phyloP scores from a whole-genome alignment of 2,329 filamentous ascomycete genomes.

The Thermothelomyces thermophilus region DNA sequence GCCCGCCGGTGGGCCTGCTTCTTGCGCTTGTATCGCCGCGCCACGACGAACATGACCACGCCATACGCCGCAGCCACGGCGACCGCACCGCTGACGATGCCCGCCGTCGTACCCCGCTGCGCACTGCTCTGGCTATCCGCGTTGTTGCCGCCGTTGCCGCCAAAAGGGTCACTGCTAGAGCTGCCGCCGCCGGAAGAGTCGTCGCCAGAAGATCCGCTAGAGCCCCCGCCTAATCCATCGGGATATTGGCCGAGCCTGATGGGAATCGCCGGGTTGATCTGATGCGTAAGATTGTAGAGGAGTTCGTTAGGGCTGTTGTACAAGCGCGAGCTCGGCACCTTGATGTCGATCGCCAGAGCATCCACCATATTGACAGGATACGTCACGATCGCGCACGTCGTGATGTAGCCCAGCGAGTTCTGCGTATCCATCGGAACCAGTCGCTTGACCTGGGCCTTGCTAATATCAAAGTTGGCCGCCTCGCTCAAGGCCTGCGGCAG shows the following conservation, averaged over 20 bases:
- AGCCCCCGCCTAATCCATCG: constrained; percentile 28
- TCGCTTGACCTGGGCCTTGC: constrained; percentile 59
- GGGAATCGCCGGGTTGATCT: constrained; percentile 80
- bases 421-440: constrained; percentile 73
- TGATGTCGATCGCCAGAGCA: constrained; percentile 61
- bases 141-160: constrained; percentile 34
- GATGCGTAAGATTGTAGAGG: constrained; percentile 64
- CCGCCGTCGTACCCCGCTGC: constrained; percentile 56
- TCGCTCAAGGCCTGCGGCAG: constrained; percentile 65
- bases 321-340: constrained; percentile 62
- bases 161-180: constrained; percentile 35
- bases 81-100: constrained; percentile 70
- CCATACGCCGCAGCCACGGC: constrained; percentile 80
- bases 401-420: constrained; percentile 65
- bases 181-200: constrained; percentile 29
- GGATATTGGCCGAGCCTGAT: constrained; percentile 45
- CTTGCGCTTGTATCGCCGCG: constrained; percentile 83
- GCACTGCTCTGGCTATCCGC: constrained; percentile 50
- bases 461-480: constrained; percentile 48
- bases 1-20: constrained; percentile 69
- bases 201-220: constrained; percentile 28
- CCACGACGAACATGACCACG: constrained; percentile 89
- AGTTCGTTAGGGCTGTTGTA: constrained; percentile 64
- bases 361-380: constrained; percentile 67
- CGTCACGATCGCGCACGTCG: constrained; percentile 63